phyloP scores from a whole-genome alignment of 768 basidiomycete species.

The Panaeolus cyanescens region DNA sequence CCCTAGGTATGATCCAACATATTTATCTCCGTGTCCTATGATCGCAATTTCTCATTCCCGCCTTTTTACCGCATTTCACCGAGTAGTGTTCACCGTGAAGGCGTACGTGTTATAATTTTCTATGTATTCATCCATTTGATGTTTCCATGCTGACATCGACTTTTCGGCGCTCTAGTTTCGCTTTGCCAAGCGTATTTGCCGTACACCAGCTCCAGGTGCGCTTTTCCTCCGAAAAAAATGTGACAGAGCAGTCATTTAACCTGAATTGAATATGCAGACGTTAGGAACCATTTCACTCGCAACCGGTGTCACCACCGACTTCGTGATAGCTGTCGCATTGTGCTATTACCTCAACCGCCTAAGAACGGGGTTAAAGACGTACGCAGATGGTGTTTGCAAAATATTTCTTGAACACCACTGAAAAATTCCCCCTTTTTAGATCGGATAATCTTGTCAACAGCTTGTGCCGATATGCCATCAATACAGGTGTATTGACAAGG shows the following conservation, averaged over 20 bases:
- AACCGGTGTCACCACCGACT: conserved; percentile 56
- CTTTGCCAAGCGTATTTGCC: conserved; percentile 41
- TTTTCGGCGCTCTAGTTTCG: conserved; percentile 32
- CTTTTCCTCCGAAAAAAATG: conserved; percentile 3
- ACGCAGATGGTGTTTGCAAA: too few species aligned
- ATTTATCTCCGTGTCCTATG: not conserved
- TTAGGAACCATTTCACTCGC: conserved; percentile 55
- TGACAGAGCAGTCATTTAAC: not conserved
- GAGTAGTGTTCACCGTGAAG: conserved; percentile 46
- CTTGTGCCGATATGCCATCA: conserved; percentile 62
- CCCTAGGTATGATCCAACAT: conserved; percentile 34
- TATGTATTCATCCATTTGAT: not conserved
- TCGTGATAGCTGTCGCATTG: conserved; percentile 57
- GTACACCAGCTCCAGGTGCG: conserved; percentile 48
- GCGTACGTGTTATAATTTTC: conserved; percentile 39
- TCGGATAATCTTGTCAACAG: conserved; percentile 61
- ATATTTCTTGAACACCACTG: too few species aligned
- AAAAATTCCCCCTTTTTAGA: conserved; percentile 40
- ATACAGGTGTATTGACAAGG: conserved; percentile 68
- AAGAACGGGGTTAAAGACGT: conserved; percentile 55
- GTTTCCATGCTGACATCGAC: not conserved
- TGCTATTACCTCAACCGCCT: conserved; percentile 62
- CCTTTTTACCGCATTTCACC: not conserved
- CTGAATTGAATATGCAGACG: conserved; percentile 29
- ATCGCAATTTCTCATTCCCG: conserved; percentile 3